These are phyloP conservation scores for Sphaerobolus stellatus DNA, from an alignment of 1,284 basidiomycete genomes.

Conservation along the genomic window DNA sequence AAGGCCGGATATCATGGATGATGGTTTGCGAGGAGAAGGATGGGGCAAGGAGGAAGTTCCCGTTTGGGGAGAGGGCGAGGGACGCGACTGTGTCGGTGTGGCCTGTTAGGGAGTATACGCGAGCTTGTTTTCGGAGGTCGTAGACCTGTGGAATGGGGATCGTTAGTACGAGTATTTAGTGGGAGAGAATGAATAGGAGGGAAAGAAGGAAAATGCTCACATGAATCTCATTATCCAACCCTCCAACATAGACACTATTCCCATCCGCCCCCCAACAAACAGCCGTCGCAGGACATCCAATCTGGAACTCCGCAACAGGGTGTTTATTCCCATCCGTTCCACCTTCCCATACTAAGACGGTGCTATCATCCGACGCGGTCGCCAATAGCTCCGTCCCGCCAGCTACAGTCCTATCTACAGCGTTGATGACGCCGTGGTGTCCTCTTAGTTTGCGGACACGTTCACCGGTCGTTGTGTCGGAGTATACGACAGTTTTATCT, in stretches of 20 bases:
- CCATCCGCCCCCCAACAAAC: slow-evolving; percentile 92
- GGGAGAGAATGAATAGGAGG: neutral
- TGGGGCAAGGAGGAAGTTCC: slow-evolving; percentile 82
- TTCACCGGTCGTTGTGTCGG: slow-evolving; percentile 77
- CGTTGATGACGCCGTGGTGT: slow-evolving; percentile 86
- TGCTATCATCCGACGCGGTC: slow-evolving; percentile 87
- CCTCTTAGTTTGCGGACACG: slow-evolving; percentile 73
- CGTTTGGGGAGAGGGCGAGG: slow-evolving; percentile 83
- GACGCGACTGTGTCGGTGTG: slow-evolving; percentile 90
- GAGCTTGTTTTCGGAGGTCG: slow-evolving; percentile 78
- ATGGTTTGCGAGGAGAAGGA: slow-evolving; percentile 85
- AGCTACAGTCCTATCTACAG: slow-evolving; percentile 80
- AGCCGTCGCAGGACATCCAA: slow-evolving; percentile 87
- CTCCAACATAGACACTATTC: slow-evolving; percentile 82
- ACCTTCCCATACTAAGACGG: slow-evolving; percentile 85
- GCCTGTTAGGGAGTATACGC: slow-evolving; percentile 74
- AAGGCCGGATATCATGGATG: slow-evolving; percentile 89
- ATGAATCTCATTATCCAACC: slow-evolving; percentile 68
- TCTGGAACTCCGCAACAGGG: slow-evolving; percentile 74
- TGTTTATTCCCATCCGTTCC: slow-evolving; percentile 73
- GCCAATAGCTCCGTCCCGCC: slow-evolving; percentile 79
- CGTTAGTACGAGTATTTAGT: neutral
- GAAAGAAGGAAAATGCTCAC: neutral
- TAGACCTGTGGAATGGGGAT: slow-evolving; percentile 66
- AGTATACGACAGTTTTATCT: slow-evolving; percentile 75